Percentiles rank a stretch among this genome's conserved stretches.
phyloP scores from a whole-genome alignment of 192 early-diverging fungal genomes.

The Entomortierella beljakovae region DNA sequence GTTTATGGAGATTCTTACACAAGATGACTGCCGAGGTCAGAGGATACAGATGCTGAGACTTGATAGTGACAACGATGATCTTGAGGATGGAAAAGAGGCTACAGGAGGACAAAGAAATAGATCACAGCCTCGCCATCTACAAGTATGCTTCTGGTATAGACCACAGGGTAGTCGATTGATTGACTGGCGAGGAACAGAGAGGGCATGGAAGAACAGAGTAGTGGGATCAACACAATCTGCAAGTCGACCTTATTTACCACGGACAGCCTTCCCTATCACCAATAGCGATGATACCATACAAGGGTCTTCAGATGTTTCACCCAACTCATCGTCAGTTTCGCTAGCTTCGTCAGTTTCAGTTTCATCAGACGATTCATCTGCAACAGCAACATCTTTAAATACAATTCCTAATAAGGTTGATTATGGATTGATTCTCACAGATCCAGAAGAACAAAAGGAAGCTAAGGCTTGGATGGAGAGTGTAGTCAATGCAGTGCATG shows the following conservation, averaged over 20 bases:
- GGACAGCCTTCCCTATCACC: not conserved
- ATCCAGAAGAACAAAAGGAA: slow-evolving; percentile 24
- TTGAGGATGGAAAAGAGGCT: slow-evolving; percentile 16
- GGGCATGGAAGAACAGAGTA: slow-evolving; percentile 13
- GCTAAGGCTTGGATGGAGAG: slow-evolving; percentile 55
- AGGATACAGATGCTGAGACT: slow-evolving; percentile 61
- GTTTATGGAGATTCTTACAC: slow-evolving; percentile 54
- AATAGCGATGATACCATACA: not conserved
- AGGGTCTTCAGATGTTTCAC: slow-evolving; percentile 4
- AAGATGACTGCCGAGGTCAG: slow-evolving; percentile 23
- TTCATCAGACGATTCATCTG: slow-evolving; percentile 12
- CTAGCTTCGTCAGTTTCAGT: slow-evolving; percentile 20
- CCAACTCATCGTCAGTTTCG: slow-evolving; percentile 24
- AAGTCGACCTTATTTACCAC: not conserved
- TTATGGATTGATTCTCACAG: slow-evolving; percentile 35
- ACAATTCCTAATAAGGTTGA: not conserved
- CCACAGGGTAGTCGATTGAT: slow-evolving; percentile 52
- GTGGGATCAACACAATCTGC: not conserved
- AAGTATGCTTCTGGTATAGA: slow-evolving; percentile 84
- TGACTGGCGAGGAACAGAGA: slow-evolving; percentile 26
- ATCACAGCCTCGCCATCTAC: slow-evolving; percentile 56
- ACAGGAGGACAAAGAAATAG: slow-evolving; percentile 25
- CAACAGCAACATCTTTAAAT: not conserved
- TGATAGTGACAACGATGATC: slow-evolving; percentile 1
- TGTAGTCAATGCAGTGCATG: slow-evolving; percentile 59